These are phyloP conservation scores for Aspergillus quadrilineatus DNA, from an alignment of 2,329 filamentous ascomycete species.

Conservation along the genomic window DNA sequence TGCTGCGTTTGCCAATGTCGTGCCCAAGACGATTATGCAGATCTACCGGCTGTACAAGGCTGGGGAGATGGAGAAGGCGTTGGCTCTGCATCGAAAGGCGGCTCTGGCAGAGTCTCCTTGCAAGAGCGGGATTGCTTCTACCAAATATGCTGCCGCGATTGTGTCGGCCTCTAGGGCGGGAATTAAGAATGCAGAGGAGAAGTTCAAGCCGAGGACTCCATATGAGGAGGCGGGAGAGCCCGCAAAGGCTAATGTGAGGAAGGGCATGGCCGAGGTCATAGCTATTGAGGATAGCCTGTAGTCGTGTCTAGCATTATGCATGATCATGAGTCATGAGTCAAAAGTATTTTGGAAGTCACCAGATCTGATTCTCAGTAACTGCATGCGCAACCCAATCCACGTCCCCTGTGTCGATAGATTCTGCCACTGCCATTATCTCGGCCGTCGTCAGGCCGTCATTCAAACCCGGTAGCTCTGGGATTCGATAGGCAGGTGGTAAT, in stretches of 20 bases:
- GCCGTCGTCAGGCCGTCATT: constrained; percentile 45
- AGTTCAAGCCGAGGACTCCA: constrained; percentile 60
- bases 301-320: not conserved
- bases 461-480: constrained; percentile 17
- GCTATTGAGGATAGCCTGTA: constrained; percentile 36
- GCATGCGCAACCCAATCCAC: constrained; percentile 51
- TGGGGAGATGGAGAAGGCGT: constrained; percentile 58
- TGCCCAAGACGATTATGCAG: constrained; percentile 55
- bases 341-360: constrained; percentile 23
- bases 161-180: constrained; percentile 60
- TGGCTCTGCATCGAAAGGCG: constrained; percentile 60
- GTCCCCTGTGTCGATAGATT: constrained; percentile 48
- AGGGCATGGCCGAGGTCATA: constrained; percentile 42
- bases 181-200: constrained; percentile 58
- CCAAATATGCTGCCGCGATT: constrained; percentile 65
- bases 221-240: constrained; percentile 52
- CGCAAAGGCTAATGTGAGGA: constrained; percentile 44
- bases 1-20: constrained; percentile 58
- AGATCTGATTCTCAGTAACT: constrained; percentile 47
- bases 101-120: constrained; percentile 65
- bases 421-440: constrained; percentile 50
- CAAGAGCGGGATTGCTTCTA: constrained; percentile 65
- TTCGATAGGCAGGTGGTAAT: constrained; percentile 5
- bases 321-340: not conserved
- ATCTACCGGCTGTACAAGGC: constrained; percentile 62